A percentile compares a stretch with the other conserved stretches of the same genome.
These are phyloP conservation scores for Protomyces inouyei DNA, from an alignment of 1,139 yeast species.

Conservation along the genomic window DNA sequence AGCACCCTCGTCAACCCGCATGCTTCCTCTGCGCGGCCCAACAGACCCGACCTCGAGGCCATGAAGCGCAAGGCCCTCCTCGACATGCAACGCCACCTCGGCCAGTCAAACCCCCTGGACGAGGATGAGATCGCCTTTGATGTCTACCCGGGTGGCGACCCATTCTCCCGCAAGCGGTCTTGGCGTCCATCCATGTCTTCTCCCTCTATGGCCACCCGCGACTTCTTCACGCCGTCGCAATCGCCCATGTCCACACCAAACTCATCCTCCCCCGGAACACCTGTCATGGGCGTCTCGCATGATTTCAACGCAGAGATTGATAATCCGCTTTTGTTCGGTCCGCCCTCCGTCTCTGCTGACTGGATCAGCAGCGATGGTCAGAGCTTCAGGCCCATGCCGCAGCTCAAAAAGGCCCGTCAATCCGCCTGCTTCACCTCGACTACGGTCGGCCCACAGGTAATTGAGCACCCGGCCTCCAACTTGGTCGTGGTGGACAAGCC, in stretches of 20 bases:
- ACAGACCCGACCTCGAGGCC: slow-evolving; percentile 18
- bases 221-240: slow-evolving; percentile 26
- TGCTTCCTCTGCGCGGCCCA: slow-evolving; percentile 28
- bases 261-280: slow-evolving; percentile 29
- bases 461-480: slow-evolving; percentile 33
- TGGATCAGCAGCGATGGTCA: slow-evolving; percentile 24
- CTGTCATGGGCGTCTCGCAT: slow-evolving; percentile 18
- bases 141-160: slow-evolving; percentile 4
- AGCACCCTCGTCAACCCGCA: background rate
- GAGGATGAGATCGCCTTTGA: slow-evolving; percentile 22
- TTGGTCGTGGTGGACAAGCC: slow-evolving; percentile 60
- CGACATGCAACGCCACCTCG: slow-evolving; percentile 18
- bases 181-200: slow-evolving; percentile 21
- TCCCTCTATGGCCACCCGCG: slow-evolving; percentile 28
- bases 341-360: slow-evolving; percentile 28
- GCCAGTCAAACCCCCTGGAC: slow-evolving; percentile 5
- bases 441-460: slow-evolving; percentile 36
- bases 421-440: background rate
- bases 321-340: slow-evolving; percentile 24
- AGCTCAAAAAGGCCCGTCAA: slow-evolving; percentile 10
- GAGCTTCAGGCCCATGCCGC: slow-evolving; percentile 1
- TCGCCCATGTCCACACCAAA: slow-evolving; percentile 29
- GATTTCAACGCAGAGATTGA: slow-evolving; percentile 20
- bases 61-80: slow-evolving; percentile 26
- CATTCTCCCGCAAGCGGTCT: slow-evolving; percentile 10